phyloP scores from a whole-genome alignment of 2,329 filamentous ascomycete genomes.

The Zymoseptoria brevis region DNA sequence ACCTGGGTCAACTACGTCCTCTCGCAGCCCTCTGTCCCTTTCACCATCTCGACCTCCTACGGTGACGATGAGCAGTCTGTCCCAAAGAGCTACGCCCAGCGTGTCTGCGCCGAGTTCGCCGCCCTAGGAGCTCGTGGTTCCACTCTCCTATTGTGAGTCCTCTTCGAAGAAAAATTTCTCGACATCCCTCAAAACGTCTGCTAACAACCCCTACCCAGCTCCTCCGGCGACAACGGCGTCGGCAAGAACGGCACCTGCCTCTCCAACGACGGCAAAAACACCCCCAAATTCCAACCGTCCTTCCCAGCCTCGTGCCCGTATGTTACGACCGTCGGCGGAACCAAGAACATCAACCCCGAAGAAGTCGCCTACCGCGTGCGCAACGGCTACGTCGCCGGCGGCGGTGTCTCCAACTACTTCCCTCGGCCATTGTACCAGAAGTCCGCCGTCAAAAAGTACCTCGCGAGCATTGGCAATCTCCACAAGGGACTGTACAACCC shows the following conservation, averaged over 20 bases:
- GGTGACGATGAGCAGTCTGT: slow-evolving; percentile 58
- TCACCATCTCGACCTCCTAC: slow-evolving; percentile 57
- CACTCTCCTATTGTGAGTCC: slow-evolving; percentile 45
- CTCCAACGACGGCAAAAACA: slow-evolving; percentile 39
- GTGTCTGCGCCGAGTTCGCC: slow-evolving; percentile 56
- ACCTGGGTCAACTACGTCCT: slow-evolving; percentile 54
- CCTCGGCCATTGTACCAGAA: slow-evolving; percentile 37
- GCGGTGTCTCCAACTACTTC: slow-evolving; percentile 39
- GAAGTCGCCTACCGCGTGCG: slow-evolving; percentile 31
- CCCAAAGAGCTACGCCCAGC: slow-evolving; percentile 50
- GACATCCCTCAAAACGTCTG: not conserved
- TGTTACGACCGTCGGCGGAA: slow-evolving; percentile 40
- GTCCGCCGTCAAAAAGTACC: slow-evolving; percentile 33
- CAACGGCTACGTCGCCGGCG: slow-evolving; percentile 37
- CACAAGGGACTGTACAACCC: slow-evolving; percentile 38
- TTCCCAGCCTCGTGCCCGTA: slow-evolving; percentile 43
- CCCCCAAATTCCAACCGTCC: slow-evolving; percentile 37
- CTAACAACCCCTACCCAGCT: slow-evolving; percentile 12
- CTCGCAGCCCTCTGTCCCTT: slow-evolving; percentile 47
- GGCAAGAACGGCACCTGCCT: slow-evolving; percentile 37
- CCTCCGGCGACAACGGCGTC: slow-evolving; percentile 54
- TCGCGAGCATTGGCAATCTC: slow-evolving; percentile 31
- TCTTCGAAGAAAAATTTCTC: not conserved
- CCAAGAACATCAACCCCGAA: slow-evolving; percentile 34
- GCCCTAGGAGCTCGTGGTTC: slow-evolving; percentile 59